Evolutionary conservation across 2,329 filamentous ascomycete species (phyloP).

Genomic region (Aspergillus luchuensis): DNA sequence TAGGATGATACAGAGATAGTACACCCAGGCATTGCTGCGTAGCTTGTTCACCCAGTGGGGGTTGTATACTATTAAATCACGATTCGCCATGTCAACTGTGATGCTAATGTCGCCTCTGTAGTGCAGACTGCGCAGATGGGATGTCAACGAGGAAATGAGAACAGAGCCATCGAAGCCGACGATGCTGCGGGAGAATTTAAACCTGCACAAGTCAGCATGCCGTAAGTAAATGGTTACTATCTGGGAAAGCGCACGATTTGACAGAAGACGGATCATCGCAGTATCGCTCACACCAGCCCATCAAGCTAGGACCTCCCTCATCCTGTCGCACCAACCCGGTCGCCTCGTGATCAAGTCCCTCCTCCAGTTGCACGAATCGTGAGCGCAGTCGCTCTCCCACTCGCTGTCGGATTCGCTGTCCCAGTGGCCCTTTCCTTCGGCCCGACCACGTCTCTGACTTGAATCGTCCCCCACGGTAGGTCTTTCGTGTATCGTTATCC

Average conservation of each 20-base stretch:
- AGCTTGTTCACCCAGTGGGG: constrained; percentile 43
- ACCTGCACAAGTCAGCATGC: constrained; percentile 18
- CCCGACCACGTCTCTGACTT: constrained; percentile 8
- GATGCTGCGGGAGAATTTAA: constrained; percentile 35
- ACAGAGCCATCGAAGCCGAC: constrained; percentile 30
- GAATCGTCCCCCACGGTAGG: constrained; percentile 29
- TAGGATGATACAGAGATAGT: constrained; percentile 38
- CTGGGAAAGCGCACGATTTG: constrained; percentile 36
- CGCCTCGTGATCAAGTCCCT: background rate
- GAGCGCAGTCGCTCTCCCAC: background rate
- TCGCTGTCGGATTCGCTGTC: background rate
- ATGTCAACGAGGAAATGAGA: constrained; percentile 32
- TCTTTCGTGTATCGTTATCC: constrained; percentile 27
- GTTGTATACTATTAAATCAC: constrained; percentile 39
- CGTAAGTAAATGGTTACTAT: background rate
- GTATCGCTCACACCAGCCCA: constrained; percentile 41
- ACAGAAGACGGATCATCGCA: constrained; percentile 37
- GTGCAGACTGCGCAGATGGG: constrained; percentile 42
- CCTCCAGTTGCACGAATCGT: background rate
- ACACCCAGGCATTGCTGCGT: constrained; percentile 38
- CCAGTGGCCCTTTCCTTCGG: background rate
- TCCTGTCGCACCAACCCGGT: constrained; percentile 12
- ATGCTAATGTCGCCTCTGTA: constrained; percentile 40
- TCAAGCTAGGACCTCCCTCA: constrained; percentile 19
- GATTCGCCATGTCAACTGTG: constrained; percentile 24